phyloP scores from a whole-genome alignment of 139 green algal species.

The Pleodorina starrii region DNA sequence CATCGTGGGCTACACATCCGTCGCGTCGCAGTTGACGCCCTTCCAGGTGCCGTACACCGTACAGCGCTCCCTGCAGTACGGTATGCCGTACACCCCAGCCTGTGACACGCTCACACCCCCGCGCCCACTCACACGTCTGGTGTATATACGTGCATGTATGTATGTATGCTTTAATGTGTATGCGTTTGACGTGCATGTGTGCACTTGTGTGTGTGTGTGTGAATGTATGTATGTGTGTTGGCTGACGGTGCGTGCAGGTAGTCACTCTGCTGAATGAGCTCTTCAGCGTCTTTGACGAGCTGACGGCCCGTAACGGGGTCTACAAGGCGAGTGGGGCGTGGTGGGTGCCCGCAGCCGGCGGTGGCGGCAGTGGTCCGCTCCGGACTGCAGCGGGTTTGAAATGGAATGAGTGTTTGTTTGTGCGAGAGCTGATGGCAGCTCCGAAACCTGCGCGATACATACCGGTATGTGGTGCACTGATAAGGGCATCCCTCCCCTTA shows the following conservation, averaged over 20 bases:
- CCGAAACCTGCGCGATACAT: too few species aligned
- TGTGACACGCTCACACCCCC: too few species aligned
- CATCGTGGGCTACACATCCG: constrained; percentile 31
- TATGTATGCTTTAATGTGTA: too few species aligned
- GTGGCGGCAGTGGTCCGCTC: too few species aligned
- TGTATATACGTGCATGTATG: background rate
- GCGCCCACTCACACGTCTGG: too few species aligned
- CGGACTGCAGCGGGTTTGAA: too few species aligned
- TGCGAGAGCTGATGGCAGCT: background rate
- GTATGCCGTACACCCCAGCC: background rate
- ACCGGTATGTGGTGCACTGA: too few species aligned
- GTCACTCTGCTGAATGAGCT: constrained; percentile 51
- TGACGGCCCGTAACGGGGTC: constrained; percentile 6
- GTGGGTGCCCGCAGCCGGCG: too few species aligned
- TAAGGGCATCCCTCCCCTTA: too few species aligned
- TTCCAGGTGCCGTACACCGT: constrained; percentile 7
- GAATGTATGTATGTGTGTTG: background rate
- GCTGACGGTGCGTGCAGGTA: too few species aligned
- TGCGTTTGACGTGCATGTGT: too few species aligned
- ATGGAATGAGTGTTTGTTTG: background rate
- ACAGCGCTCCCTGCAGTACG: background rate
- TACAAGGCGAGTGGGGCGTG: constrained; percentile 54
- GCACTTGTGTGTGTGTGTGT: background rate
- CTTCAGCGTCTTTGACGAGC: constrained; percentile 41
- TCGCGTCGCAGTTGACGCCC: background rate